Conservation (phyloP, 1,139 yeast genomes). For the Waltiozyma sp. region DNA sequence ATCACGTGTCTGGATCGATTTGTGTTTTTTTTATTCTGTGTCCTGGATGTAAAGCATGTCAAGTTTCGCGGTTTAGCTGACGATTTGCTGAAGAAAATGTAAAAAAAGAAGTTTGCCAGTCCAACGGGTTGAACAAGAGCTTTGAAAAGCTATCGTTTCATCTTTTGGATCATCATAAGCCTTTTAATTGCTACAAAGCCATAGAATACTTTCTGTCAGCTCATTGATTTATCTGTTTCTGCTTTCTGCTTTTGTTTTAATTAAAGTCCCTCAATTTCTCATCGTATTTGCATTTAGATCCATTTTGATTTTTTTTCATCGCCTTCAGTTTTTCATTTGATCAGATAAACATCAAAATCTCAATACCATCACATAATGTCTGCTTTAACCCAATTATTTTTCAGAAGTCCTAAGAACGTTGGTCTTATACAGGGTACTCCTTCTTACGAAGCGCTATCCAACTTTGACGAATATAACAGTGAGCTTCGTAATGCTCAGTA, state of each 20-base stretch:
- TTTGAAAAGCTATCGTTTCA: background rate
- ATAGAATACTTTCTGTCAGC: background rate
- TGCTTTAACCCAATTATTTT: conserved; percentile 17
- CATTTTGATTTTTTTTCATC: background rate
- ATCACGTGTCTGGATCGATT: too few relatives aligned
- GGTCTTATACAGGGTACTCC: conserved; percentile 49
- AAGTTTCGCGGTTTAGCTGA: background rate
- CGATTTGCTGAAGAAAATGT: background rate
- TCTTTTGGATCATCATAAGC: background rate
- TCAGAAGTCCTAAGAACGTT: conserved; percentile 39
- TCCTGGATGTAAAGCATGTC: too few relatives aligned
- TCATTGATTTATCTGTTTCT: background rate
- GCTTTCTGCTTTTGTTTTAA: background rate
- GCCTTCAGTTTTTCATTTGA: background rate
- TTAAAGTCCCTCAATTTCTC: background rate
- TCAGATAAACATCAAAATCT: background rate
- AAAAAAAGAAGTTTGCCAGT: background rate
- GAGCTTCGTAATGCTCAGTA: conserved; percentile 29
- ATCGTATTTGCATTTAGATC: background rate
- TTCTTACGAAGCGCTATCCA: conserved; percentile 19
- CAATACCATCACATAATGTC: conserved; percentile 7
- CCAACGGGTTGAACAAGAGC: background rate
- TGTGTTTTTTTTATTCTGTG: too few relatives aligned
- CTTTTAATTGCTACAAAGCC: background rate
- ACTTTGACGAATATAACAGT: conserved; percentile 17